These are phyloP conservation scores for Colletotrichum simmondsii DNA, from an alignment of 2,329 filamentous ascomycete species.

Conservation along the genomic window DNA sequence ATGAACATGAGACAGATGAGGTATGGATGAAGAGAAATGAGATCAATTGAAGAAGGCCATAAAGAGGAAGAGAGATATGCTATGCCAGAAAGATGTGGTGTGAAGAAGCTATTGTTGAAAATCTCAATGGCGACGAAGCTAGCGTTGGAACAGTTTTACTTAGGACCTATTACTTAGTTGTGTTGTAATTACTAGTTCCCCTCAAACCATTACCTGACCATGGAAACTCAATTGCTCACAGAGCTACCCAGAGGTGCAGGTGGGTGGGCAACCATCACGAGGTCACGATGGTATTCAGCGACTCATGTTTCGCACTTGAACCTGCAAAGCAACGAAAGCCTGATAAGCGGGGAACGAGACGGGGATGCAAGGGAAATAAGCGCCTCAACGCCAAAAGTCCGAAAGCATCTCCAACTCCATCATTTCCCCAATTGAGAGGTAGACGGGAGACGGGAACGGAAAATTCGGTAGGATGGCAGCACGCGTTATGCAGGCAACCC, in stretches of 20 bases:
- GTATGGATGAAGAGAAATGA: neutral
- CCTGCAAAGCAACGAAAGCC: constrained; percentile 13
- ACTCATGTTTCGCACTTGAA: constrained; percentile 13
- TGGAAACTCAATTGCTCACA: neutral
- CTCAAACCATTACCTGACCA: neutral
- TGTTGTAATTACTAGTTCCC: neutral
- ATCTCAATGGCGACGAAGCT: neutral
- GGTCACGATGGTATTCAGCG: constrained; percentile 15
- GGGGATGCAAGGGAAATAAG: neutral
- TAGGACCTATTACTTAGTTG: neutral
- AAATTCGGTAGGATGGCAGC: constrained; percentile 22
- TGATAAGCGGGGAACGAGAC: constrained; percentile 26
- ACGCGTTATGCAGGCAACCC: constrained; percentile 22
- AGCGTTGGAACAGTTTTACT: neutral
- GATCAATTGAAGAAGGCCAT: neutral
- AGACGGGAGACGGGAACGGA: constrained; percentile 29
- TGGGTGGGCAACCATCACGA: neutral
- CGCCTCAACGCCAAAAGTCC: neutral
- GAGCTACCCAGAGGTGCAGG: neutral
- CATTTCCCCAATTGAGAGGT: constrained; percentile 2
- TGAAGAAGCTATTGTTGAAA: neutral
- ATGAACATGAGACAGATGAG: neutral
- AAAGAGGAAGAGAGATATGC: neutral
- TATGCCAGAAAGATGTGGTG: neutral
- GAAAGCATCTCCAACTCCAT: constrained; percentile 24